Evolutionary conservation across 306 rosid species (phyloP), one percentile per base, ranked within the genome.

Genomic region (Arachis stenosperma): DNA sequence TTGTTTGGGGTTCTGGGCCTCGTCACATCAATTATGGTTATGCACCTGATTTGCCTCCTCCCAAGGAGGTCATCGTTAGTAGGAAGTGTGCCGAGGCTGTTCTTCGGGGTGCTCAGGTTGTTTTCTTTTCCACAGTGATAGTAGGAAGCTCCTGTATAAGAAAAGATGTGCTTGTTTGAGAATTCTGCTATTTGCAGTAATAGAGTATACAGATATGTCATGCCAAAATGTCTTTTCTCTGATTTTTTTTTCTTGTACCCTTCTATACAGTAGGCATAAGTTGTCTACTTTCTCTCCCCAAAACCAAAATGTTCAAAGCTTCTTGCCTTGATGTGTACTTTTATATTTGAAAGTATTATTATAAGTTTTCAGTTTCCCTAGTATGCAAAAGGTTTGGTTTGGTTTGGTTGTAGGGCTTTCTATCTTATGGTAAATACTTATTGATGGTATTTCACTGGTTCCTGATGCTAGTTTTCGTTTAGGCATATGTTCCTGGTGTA

Each of bases 21-120:
- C 94, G 86, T 65, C 12, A 67, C 27, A 81, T 94, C 75, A 85
- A 85, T 78, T 94, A 94, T 52, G 89, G 83, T 30, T 67, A 67
- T 84, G 85, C 14, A 33, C 80, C 67, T 83, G 81, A 84, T 46
- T 80, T 64, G 74, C 84, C 88, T 76, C 84, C 88, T 76, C 90
- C 92, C 3, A 94, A 94, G 75, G 98, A 91, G 84, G 81, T 94
- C 15, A 84, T 89, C 70, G 97, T 94, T 67, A 94, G 96, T 65
- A 82, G 98, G 74, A 94, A 94, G 70, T 94, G 98, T 73, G 97
- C 96, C 9, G 97, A 94, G 86, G 98, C 97, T 0, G 98, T 94
- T 86, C 97, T 94, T 65, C 91, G 95, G 1, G 98, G 96, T 22
- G 96, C 98, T 78, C 97, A 94, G 98, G 98, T 94, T 61, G 56